These are phyloP conservation scores for Poa pratensis DNA, from an alignment of 176 grass and related monocot species.

Conservation along the genomic window DNA sequence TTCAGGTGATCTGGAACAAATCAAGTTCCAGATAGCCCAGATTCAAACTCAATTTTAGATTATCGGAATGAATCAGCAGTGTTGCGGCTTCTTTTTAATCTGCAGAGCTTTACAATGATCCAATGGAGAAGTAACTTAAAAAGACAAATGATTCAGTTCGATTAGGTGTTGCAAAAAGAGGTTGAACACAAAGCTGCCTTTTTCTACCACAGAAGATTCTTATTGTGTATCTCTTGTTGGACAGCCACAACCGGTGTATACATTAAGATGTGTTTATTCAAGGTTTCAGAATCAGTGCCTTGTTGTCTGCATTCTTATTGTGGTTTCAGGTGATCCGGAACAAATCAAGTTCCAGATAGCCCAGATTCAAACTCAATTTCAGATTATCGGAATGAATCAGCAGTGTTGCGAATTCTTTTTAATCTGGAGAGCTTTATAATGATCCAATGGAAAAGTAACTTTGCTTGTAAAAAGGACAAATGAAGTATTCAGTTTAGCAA, in stretches of 20 bases:
- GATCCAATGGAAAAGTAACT: not conserved
- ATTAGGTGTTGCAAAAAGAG: not conserved
- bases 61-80: no score
- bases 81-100: not conserved
- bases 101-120: no score
- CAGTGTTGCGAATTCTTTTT: not conserved
- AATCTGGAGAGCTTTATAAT: not conserved
- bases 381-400: no score
- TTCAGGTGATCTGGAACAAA: not conserved
- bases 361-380: not conserved
- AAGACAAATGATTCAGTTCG: not conserved
- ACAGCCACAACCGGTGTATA: no score
- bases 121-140: no score
- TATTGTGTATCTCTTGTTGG: no score
- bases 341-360: not conserved
- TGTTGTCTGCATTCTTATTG: not conserved
- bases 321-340: not conserved
- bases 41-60: not conserved
- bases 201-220: conserved; percentile 15
- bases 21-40: not conserved
- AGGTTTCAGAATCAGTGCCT: no score
- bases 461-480: no score
- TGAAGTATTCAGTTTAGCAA: not conserved
- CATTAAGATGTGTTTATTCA: no score
- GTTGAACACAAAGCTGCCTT: conserved; percentile 14